Evolutionary conservation across 257 asterid genomes (phyloP).

Genomic region (Solanum arcanum): DNA sequence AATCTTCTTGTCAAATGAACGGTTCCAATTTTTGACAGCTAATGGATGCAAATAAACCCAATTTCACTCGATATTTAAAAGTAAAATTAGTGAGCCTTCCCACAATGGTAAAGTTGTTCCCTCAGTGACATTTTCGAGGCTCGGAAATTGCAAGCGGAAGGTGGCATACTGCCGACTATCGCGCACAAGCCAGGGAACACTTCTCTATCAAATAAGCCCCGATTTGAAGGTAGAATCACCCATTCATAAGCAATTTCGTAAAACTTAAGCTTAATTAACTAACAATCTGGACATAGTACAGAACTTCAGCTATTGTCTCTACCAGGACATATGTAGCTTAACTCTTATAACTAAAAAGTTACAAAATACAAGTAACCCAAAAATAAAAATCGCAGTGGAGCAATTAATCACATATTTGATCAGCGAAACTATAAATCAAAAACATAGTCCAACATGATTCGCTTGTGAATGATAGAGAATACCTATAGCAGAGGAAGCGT

Average conservation of each 20-base stretch:
- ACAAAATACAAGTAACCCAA: neutral
- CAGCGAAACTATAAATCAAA: neutral
- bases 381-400: neutral
- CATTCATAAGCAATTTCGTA: neutral
- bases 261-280: neutral
- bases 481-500: slow-evolving; percentile 4
- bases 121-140: neutral
- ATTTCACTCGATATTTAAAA: neutral
- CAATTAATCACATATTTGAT: neutral
- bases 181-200: neutral
- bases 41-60: neutral
- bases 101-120: neutral
- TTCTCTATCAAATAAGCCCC: neutral
- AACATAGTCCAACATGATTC: neutral
- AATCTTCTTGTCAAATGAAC: neutral
- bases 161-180: too few species aligned
- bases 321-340: neutral
- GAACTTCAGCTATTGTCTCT: neutral
- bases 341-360: neutral
- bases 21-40: neutral
- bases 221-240: neutral
- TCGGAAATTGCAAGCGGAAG: neutral
- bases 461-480: neutral
- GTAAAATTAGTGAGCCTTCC: neutral
- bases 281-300: neutral